Evolutionary conservation across 805 yeast species (phyloP), one percentile per base, ranked within the genome.

Genomic region (Sungouiozyma ichnusensis): DNA sequence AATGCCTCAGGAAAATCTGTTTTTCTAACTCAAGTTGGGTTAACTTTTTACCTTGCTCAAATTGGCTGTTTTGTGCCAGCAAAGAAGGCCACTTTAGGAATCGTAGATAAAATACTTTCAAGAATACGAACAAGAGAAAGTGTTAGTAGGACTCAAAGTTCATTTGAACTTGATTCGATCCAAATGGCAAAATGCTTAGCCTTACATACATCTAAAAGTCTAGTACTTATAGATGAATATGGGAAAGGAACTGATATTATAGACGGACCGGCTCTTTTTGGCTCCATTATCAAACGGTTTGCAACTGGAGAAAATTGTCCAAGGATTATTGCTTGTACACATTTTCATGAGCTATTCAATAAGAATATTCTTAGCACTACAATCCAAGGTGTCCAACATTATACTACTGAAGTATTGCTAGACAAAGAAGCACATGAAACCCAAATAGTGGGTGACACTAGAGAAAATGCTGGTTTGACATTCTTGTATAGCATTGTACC

Each of bases 31-130:
- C 78, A 73, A 42, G 58, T 67, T 39, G 80, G 77, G 0, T 47
- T 74, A 27, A 65, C 71, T 4, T 71, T 72, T 0, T 67, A 63
- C 39, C 47, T 76, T 36, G 68, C 79, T 0, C 81, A 76, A 40
- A 62, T 74, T 32, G 80, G 81, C 1, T 71, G 74, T 20, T 74
- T 56, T 51, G 74, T 76, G 1, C 81, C 81, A 3, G 78, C 77
- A 0, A 49, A 53, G 1, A 52, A 47, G 13, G 77, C 77, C 2
- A 60, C 47, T 18, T 52, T 76, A 16, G 74, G 77, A 0, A 45
- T 74, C 2, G 71, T 70, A 1, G 76, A 74, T 49, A 67, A 66
- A 41, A 58, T 73, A 2, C 54, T 72, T 31, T 67, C 79, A 0
- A 62, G 77, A 39, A 66, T 74, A 1, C 60, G 56, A 15, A 63